A percentile compares a stretch with the other conserved stretches of the same genome.
Conservation (phyloP, 768 basidiomycete species). For the Lanmaoa rubissima region DNA sequence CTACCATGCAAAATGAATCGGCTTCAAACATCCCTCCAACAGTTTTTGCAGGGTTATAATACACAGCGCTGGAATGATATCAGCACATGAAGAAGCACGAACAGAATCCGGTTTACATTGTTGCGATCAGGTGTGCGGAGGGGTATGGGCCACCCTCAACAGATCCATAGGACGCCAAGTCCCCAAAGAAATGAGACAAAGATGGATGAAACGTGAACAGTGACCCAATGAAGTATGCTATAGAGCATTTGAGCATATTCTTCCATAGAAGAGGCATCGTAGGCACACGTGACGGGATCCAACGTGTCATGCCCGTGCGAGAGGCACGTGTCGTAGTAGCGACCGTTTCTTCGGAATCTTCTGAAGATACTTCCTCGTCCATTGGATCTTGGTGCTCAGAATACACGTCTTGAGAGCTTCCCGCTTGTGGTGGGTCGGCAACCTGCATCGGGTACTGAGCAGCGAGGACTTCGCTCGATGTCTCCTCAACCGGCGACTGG, state of each 20-base stretch:
- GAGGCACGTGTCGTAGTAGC: slow-evolving; percentile 7
- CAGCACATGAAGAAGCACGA: background rate
- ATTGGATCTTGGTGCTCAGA: background rate
- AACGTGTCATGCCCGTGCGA: slow-evolving; percentile 1
- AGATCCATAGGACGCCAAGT: slow-evolving; percentile 51
- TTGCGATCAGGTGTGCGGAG: slow-evolving; percentile 90
- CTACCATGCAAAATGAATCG: slow-evolving; percentile 72
- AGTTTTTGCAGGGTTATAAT: slow-evolving; percentile 94
- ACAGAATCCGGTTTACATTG: slow-evolving; percentile 51
- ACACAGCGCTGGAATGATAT: slow-evolving; percentile 56
- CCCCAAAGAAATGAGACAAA: slow-evolving; percentile 67
- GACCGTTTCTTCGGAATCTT: slow-evolving; percentile 13
- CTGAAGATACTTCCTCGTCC: slow-evolving; percentile 16
- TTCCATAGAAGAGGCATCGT: slow-evolving; percentile 51
- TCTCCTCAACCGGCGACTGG: slow-evolving; percentile 3
- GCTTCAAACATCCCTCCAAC: slow-evolving; percentile 93
- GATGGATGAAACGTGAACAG: slow-evolving; percentile 88
- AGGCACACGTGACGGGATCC: slow-evolving; percentile 28
- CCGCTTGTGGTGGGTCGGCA: background rate
- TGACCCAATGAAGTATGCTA: slow-evolving; percentile 87
- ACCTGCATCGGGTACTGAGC: background rate
- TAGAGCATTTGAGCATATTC: slow-evolving; percentile 85
- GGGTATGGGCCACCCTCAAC: slow-evolving; percentile 57
- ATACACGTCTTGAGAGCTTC: background rate
- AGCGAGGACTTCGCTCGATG: background rate